A percentile compares a stretch with the other conserved stretches of the same genome.
These are phyloP conservation scores for Angomonas deanei DNA, from an alignment of 208 protist species.

Conservation along the genomic window DNA sequence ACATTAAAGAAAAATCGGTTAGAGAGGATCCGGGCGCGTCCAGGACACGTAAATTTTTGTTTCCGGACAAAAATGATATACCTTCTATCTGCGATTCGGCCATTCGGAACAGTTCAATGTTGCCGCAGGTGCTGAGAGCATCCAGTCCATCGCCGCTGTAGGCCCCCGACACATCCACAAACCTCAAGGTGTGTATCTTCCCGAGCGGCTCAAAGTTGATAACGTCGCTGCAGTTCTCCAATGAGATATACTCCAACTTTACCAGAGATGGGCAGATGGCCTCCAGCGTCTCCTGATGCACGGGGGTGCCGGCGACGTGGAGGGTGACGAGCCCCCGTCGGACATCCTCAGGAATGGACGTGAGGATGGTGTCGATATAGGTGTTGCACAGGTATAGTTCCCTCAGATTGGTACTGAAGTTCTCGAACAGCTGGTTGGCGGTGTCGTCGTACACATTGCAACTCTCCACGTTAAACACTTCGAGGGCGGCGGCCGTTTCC, in stretches of 20 bases:
- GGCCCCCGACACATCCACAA: conserved; percentile 67
- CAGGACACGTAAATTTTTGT: conserved; percentile 50
- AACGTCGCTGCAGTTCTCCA: conserved; percentile 52
- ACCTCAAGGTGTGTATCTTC: conserved; percentile 45
- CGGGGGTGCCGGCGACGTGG: conserved; percentile 40
- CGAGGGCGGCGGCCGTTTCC: conserved; percentile 47
- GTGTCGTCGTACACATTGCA: conserved; percentile 75
- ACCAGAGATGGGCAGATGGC: conserved; percentile 38
- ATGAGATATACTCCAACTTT: conserved; percentile 57
- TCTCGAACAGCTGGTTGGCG: conserved; percentile 46
- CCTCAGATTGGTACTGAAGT: conserved; percentile 38
- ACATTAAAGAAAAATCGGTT: conserved; percentile 51
- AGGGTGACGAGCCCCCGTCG: conserved; percentile 28
- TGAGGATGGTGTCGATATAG: conserved; percentile 47
- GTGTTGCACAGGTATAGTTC: conserved; percentile 52
- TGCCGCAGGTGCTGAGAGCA: conserved; percentile 29
- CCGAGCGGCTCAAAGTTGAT: conserved; percentile 41
- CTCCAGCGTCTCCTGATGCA: conserved; percentile 55
- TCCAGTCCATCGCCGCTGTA: conserved; percentile 47
- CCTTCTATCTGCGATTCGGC: conserved; percentile 45
- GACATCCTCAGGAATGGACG: conserved; percentile 24
- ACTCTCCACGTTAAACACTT: conserved; percentile 63
- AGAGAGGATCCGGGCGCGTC: conserved; percentile 51
- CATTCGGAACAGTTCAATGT: conserved; percentile 75
- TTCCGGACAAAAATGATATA: conserved; percentile 53